These are phyloP conservation scores for Brachypodium distachyon DNA, from an alignment of 202 grass and related monocot species.

Conservation along the genomic window DNA sequence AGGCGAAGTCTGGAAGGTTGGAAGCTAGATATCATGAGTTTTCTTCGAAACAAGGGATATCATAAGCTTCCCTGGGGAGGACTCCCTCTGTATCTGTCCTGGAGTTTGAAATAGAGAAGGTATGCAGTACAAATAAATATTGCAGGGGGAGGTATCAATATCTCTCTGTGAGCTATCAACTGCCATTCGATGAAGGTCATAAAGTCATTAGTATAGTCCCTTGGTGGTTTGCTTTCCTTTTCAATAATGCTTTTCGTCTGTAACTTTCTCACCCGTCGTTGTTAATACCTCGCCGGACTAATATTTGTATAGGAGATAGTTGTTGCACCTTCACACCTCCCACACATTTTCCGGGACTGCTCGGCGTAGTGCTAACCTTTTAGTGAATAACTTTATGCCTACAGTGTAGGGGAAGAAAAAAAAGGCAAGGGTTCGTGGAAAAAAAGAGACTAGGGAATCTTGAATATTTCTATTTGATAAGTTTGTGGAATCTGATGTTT, in stretches of 20 bases:
- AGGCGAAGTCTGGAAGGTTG: slow-evolving; percentile 14
- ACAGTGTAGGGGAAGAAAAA: slow-evolving; percentile 2
- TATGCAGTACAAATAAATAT: slow-evolving; percentile 28
- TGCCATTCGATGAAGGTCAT: slow-evolving; percentile 38
- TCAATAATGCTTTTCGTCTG: slow-evolving; percentile 40
- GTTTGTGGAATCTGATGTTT: slow-evolving; percentile 34
- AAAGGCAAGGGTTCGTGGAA: no score
- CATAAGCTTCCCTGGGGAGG: slow-evolving; percentile 24
- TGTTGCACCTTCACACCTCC: slow-evolving; percentile 40
- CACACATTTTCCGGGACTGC: slow-evolving; percentile 19
- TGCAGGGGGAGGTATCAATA: slow-evolving; percentile 23
- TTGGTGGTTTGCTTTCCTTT: slow-evolving; percentile 62
- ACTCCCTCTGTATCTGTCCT: slow-evolving; percentile 15
- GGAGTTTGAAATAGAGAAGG: slow-evolving; percentile 14
- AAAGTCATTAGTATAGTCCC: slow-evolving; percentile 59
- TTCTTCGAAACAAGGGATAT: slow-evolving; percentile 1
- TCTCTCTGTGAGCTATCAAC: slow-evolving; percentile 32
- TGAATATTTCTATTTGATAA: slow-evolving; percentile 27
- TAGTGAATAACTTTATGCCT: slow-evolving; percentile 24
- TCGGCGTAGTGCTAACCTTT: slow-evolving; percentile 15
- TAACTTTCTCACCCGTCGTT: slow-evolving; percentile 43
- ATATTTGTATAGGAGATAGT: slow-evolving; percentile 21
- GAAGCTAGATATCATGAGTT: slow-evolving; percentile 25
- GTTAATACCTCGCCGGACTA: slow-evolving; percentile 35
- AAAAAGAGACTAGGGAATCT: slow-evolving; percentile 26